Evolutionary conservation across 164 flowering plant species (phyloP).

Genomic region (Nymphaea colorata): DNA sequence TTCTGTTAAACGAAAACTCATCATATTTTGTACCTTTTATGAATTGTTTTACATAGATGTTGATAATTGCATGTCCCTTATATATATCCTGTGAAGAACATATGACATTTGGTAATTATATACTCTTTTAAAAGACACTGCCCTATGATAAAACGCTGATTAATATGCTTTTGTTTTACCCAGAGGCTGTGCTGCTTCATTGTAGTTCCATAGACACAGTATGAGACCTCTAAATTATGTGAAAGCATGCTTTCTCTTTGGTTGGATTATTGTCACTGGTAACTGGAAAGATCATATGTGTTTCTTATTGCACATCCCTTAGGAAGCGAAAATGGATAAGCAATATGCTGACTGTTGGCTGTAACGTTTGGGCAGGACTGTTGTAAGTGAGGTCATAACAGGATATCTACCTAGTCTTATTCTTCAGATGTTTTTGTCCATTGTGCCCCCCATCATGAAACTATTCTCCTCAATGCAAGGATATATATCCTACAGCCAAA

Average conservation of each 20-base stretch:
- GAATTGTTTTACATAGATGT: too few relatives aligned
- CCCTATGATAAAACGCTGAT: too few relatives aligned
- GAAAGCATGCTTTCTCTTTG: not conserved
- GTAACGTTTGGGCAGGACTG: slow-evolving; percentile 31
- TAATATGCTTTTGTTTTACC: too few relatives aligned
- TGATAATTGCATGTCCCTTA: too few relatives aligned
- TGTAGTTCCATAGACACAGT: too few relatives aligned
- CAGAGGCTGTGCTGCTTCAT: too few relatives aligned
- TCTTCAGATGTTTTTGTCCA: slow-evolving; percentile 55
- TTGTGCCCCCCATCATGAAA: slow-evolving; percentile 78
- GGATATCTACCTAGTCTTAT: slow-evolving; percentile 97
- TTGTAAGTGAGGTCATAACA: slow-evolving; percentile 70
- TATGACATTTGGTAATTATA: too few relatives aligned
- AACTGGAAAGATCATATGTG: not conserved
- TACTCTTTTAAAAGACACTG: too few relatives aligned
- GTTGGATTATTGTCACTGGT: not conserved
- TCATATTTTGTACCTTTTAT: too few relatives aligned
- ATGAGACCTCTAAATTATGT: too few relatives aligned
- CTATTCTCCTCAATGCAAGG: slow-evolving; percentile 77
- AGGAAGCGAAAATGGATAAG: not conserved
- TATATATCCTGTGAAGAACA: too few relatives aligned
- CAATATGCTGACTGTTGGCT: not conserved
- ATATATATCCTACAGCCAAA: slow-evolving; percentile 53
- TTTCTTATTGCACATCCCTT: not conserved
- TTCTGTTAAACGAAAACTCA: too few relatives aligned